phyloP scores from a whole-genome alignment of 768 basidiomycete species.

The Steccherinum ochraceum region DNA sequence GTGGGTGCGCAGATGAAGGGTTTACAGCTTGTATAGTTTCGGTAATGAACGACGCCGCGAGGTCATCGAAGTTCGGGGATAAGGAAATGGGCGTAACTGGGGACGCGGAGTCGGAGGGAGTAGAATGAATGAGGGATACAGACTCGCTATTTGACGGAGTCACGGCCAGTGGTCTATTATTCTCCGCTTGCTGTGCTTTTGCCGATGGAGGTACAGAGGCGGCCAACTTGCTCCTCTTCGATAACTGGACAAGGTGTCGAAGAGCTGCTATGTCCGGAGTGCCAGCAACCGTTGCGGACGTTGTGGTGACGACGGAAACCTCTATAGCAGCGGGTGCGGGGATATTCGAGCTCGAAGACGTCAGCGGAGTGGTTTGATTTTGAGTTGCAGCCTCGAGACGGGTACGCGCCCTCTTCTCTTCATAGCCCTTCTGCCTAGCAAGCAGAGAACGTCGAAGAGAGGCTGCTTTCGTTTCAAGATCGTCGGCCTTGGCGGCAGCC shows the following conservation, averaged over 20 bases:
- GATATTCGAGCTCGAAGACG: too few relatives aligned
- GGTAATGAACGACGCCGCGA: slow-evolving; percentile 52
- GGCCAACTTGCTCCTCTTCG: background rate
- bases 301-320: background rate
- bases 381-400: slow-evolving; percentile 7
- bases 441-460: too few relatives aligned
- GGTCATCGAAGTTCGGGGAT: slow-evolving; percentile 38
- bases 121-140: too few relatives aligned
- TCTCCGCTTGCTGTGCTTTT: too few relatives aligned
- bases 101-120: background rate
- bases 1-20: slow-evolving; percentile 10
- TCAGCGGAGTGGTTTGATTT: background rate
- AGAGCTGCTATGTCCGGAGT: background rate
- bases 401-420: slow-evolving; percentile 9
- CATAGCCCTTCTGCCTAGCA: slow-evolving; percentile 9
- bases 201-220: too few relatives aligned
- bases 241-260: background rate
- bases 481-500: too few relatives aligned
- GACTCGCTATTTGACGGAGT: background rate
- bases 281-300: too few relatives aligned
- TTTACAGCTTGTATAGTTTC: slow-evolving; percentile 46
- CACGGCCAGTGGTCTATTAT: slow-evolving; percentile 5
- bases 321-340: background rate
- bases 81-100: background rate
- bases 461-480: too few relatives aligned